A percentile compares a stretch with the other conserved stretches of the same genome.
These are phyloP conservation scores for Cercospora canescens DNA, from an alignment of 2,329 filamentous ascomycete genomes.

Conservation along the genomic window DNA sequence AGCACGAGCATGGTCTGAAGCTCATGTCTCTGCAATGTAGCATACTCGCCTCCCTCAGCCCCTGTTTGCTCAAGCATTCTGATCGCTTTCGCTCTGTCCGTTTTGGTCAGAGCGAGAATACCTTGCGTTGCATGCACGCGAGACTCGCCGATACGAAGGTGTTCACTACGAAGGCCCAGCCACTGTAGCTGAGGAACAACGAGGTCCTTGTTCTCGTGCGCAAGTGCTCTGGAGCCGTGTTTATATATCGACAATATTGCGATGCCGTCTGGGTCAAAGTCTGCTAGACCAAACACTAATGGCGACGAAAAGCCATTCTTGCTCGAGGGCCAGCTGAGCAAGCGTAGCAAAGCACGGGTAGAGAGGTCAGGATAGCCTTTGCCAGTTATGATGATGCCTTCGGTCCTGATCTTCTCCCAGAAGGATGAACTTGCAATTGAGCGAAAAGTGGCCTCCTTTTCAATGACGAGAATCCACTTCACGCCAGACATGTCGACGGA, in stretches of 20 bases:
- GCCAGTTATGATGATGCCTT: conserved; percentile 70
- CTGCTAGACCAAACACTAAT: conserved; percentile 65
- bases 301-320: conserved; percentile 43
- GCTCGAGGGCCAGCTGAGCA: conserved; percentile 51
- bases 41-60: not conserved
- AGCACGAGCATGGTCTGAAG: conserved; percentile 73
- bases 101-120: conserved; percentile 51
- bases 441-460: conserved; percentile 82
- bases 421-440: conserved; percentile 61
- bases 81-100: conserved; percentile 61
- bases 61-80: conserved; percentile 47
- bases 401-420: conserved; percentile 52
- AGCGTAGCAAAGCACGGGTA: conserved; percentile 64
- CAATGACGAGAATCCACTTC: conserved; percentile 70
- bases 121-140: conserved; percentile 39
- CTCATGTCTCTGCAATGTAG: conserved; percentile 47
- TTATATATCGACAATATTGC: conserved; percentile 74
- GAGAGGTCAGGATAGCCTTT: conserved; percentile 81
- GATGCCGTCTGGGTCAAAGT: conserved; percentile 76
- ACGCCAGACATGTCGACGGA: conserved; percentile 51
- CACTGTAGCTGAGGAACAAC: conserved; percentile 58
- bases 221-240: conserved; percentile 62
- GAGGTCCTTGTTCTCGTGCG: conserved; percentile 57
- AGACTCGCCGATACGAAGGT: conserved; percentile 26
- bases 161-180: conserved; percentile 60